Evolutionary conservation across 495 filamentous ascomycete species (phyloP).

Genomic region (Podospora fimiseda): DNA sequence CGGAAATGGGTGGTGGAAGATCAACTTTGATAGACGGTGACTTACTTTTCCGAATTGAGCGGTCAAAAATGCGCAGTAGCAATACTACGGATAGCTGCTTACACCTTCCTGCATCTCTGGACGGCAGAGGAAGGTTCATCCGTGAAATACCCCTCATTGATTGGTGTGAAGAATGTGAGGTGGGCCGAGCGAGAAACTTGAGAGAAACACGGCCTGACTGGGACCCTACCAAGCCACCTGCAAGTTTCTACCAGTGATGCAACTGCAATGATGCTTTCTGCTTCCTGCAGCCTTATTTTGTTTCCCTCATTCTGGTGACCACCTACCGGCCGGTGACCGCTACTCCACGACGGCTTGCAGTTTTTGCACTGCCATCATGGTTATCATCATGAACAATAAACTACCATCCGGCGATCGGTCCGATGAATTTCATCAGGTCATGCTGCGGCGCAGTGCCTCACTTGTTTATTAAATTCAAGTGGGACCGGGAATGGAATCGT

Average conservation of each 20-base stretch:
- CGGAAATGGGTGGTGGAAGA: too few species aligned
- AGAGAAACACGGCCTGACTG: too few species aligned
- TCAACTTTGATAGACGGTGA: too few species aligned
- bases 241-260: neutral
- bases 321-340: too few species aligned
- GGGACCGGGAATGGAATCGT: neutral
- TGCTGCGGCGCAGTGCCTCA: neutral
- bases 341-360: too few species aligned
- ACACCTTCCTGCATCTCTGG: neutral
- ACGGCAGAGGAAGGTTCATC: neutral
- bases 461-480: neutral
- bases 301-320: conserved; percentile 1
- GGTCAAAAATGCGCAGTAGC: neutral
- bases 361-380: conserved; percentile 2
- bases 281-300: conserved; percentile 5
- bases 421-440: neutral
- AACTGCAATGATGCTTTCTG: neutral
- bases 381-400: neutral
- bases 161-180: neutral
- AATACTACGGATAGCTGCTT: neutral
- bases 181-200: too few species aligned
- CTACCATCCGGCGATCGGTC: neutral
- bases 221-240: neutral
- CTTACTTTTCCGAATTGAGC: neutral
- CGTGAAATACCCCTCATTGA: neutral